A percentile compares a stretch with the other conserved stretches of the same genome.
Evolutionary conservation across 1,284 basidiomycete genomes (phyloP).

Genomic region (Rhodotorula mucilaginosa): DNA sequence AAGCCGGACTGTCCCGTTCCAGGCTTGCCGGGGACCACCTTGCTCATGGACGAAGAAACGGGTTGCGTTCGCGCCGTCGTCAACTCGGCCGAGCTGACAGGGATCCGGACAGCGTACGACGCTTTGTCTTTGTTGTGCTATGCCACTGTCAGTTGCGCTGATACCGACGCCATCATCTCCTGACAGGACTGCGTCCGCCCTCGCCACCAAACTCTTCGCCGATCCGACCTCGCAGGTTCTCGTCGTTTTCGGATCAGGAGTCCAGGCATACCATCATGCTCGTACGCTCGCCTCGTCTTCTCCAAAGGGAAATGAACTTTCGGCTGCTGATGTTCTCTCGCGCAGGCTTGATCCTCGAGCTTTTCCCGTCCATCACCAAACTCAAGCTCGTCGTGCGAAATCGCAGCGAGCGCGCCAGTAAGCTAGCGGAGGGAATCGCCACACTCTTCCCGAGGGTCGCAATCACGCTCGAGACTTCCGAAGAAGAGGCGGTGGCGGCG

Average conservation of each 20-base stretch:
- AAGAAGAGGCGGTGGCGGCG: neutral
- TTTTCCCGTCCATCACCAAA: slow-evolving; percentile 24
- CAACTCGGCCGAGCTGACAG: slow-evolving; percentile 37
- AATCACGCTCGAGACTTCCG: neutral
- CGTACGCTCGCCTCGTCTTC: slow-evolving; percentile 6
- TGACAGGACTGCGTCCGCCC: slow-evolving; percentile 32
- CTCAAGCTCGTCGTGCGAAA: slow-evolving; percentile 23
- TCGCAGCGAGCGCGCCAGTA: slow-evolving; percentile 1
- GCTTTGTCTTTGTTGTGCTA: neutral
- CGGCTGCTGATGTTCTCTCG: too few relatives aligned
- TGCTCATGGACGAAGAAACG: slow-evolving; percentile 37
- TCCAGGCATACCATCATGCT: slow-evolving; percentile 40
- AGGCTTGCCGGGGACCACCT: slow-evolving; percentile 38
- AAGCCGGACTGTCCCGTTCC: slow-evolving; percentile 23
- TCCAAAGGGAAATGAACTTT: too few relatives aligned
- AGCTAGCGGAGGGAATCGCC: neutral
- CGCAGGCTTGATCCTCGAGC: slow-evolving; percentile 35
- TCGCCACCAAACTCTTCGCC: slow-evolving; percentile 26
- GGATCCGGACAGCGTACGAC: slow-evolving; percentile 38
- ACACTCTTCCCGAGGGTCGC: neutral
- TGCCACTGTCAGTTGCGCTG: too few relatives aligned
- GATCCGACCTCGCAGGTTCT: slow-evolving; percentile 14
- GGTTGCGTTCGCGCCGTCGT: slow-evolving; percentile 33
- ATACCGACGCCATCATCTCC: neutral
- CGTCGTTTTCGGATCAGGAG: slow-evolving; percentile 39